Base-by-base conservation (phyloP, 805 yeast genomes). In the Vanderwaltozyma yarrowii region DNA sequence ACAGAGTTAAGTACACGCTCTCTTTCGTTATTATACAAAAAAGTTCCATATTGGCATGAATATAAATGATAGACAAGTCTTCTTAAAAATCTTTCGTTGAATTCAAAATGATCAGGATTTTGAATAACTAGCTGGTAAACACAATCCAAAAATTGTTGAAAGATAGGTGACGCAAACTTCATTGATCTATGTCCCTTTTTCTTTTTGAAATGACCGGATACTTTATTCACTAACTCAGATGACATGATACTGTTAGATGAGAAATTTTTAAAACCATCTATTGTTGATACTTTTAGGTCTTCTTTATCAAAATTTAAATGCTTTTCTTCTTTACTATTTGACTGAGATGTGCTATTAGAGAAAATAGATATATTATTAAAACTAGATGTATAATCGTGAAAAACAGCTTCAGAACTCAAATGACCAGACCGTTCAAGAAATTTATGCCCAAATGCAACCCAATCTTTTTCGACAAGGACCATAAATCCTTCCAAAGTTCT, bases 21-120 rank as follows among this genome's bases (percentile, higher is more conserved):
- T 35, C 60, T 57, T 53, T 92, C 96, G 32, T 73, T 70, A 52
- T 92, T 80, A 47, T 74, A 77, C 37, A 92, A 57, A 50, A 92
- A 92, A 1, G 95, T 78, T 3, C 97, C 97, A 60, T 87, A 92
- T 58, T 92, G 97, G 50, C 97, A 87, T 1, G 96, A 84, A 53
- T 87, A 85, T 35, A 82, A 64, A 57, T 92, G 97, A 55, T 92
- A 92, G 16, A 86, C 69, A 39, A 92, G 64, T 36, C 97, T 64
- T 46, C 95, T 73, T 45, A 92, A 58, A 50, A 92, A 86, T 37
- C 96, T 63, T 56, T 88, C 95, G 52, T 88, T 87, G 61, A 79
- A 88, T 60, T 89, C 95, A 58, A 92, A 92, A 33, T 66, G 62
- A 1, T 63, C 51, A 0, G 95, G 95, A 47, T 74, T 69, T 53